Percentiles rank a stretch among this genome's conserved stretches.
Conservation (phyloP, 1,284 basidiomycete species). For the Irpex sp. region DNA sequence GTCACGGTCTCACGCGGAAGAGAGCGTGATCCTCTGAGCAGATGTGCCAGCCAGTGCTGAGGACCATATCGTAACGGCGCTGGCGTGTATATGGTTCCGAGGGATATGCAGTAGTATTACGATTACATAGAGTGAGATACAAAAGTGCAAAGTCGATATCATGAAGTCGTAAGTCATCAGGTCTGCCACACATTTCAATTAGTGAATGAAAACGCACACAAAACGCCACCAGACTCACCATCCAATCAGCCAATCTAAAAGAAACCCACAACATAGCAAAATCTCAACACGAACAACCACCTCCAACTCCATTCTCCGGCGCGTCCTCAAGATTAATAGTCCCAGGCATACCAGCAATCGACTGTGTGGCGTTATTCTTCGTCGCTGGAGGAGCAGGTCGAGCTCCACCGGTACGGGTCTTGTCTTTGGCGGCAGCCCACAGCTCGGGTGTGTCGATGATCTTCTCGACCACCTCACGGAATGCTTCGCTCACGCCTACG, state of each 20-base stretch:
- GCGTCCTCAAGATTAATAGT: slow-evolving; percentile 14
- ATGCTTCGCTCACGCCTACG: slow-evolving; percentile 76
- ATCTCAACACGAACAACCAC: slow-evolving; percentile 12
- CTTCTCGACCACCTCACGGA: slow-evolving; percentile 76
- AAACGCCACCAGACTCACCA: neutral
- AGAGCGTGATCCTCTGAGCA: too few species aligned
- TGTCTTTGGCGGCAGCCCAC: slow-evolving; percentile 37
- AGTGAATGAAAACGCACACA: neutral
- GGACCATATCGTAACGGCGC: neutral
- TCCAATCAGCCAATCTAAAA: neutral
- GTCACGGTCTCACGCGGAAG: too few species aligned
- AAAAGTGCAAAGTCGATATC: neutral
- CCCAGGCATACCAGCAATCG: slow-evolving; percentile 15
- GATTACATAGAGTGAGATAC: neutral
- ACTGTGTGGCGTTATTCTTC: neutral
- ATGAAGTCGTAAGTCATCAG: neutral
- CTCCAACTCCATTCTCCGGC: neutral
- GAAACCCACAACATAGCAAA: neutral
- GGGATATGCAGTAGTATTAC: neutral
- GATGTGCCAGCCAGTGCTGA: neutral
- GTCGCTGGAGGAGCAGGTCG: slow-evolving; percentile 2
- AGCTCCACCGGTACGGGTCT: slow-evolving; percentile 1
- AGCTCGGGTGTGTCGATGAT: slow-evolving; percentile 53
- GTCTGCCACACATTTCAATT: neutral
- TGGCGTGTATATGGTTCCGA: neutral